A percentile compares a stretch with the other conserved stretches of the same genome.
Evolutionary conservation across 1,139 yeast genomes (phyloP).

Genomic region (Candida sojae): DNA sequence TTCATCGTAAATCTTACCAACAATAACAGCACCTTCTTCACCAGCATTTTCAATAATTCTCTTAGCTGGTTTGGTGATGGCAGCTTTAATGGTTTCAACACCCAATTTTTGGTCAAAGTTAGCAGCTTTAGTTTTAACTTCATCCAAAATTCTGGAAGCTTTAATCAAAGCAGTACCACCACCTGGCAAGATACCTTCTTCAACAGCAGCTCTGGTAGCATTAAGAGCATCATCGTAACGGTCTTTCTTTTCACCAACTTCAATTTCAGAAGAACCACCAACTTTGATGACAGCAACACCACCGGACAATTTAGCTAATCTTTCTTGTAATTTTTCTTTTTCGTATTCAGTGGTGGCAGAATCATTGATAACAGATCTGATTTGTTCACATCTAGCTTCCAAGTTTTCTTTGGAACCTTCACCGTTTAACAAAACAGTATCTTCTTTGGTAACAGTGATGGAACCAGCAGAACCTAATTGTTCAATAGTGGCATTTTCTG

Average conservation of each 20-base stretch:
- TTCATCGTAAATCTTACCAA: conserved; percentile 91
- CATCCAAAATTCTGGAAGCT: conserved; percentile 84
- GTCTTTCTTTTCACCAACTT: conserved; percentile 99
- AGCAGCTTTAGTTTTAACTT: conserved; percentile 63
- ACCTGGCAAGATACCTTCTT: conserved; percentile 99
- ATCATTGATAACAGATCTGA: conserved; percentile 77
- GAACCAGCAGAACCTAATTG: conserved; percentile 93
- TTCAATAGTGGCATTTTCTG: conserved; percentile 92
- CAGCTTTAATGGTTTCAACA: conserved; percentile 92
- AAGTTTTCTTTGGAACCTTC: conserved; percentile 90
- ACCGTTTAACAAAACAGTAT: conserved; percentile 94
- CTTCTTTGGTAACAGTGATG: conserved; percentile 94
- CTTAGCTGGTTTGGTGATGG: conserved; percentile 96
- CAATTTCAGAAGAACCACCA: conserved; percentile 98
- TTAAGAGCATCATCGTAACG: conserved; percentile 98
- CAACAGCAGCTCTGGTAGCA: conserved; percentile 99
- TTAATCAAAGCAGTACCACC: conserved; percentile 99
- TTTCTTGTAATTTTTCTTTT: conserved; percentile 96
- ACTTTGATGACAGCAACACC: conserved; percentile 99
- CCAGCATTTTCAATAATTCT: conserved; percentile 98
- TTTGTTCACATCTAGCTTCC: conserved; percentile 93
- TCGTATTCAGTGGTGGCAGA: conserved; percentile 88
- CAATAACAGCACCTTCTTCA: conserved; percentile 96
- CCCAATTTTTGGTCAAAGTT: conserved; percentile 99
- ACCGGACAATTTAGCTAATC: conserved; percentile 97